Evolutionary conservation across 108 stramenopile genomes (phyloP), one percentile per base, ranked within the genome.

Genomic region (Bacterosira constricta): DNA sequence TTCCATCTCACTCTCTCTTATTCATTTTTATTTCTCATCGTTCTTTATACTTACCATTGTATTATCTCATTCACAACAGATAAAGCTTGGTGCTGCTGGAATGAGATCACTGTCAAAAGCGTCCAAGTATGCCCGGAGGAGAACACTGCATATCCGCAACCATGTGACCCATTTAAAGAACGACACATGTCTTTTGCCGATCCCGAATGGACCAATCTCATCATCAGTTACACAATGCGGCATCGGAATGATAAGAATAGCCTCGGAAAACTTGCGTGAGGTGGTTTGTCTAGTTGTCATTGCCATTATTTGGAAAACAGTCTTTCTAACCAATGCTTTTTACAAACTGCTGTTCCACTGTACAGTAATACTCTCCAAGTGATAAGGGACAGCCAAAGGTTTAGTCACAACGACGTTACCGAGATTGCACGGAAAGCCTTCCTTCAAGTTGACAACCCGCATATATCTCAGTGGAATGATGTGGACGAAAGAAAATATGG

Each of bases 61-160:
- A 12, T 11, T 41, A 8, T 12, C 12, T n/a, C n/a, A n/a, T n/a
- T n/a, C n/a, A n/a, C n/a, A n/a, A n/a, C n/a, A n/a, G n/a, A n/a
- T n/a, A n/a, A n/a, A 63, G 62, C 62, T 4, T 63, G 62, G 62
- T 63, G 62, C 21, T 63, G 62, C 62, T 63, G 62, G 62, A 63
- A 63, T 45, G 45, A 63, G 10, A 11, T n/a, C 13, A 10, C 44
- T 5, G 62, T 63, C 6, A 45, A 31, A 3, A 63, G 62, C 26
- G 21, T 63, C n/a, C 25, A 47, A 25, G 42, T 25, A 29, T 63
- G 62, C n/a, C 20, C 39, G 13, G 41, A 45, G 29, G 3, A 31
- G 3, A 45, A 63, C 15, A 29, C 20, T 2, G 2, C 41, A 45
- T 8, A 3, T 15, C 3, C 20, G n/a, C 29, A 34, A 17, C 36